Base-by-base conservation (phyloP, 1,284 basidiomycete species). In the Cutaneotrichosporon sp. region DNA sequence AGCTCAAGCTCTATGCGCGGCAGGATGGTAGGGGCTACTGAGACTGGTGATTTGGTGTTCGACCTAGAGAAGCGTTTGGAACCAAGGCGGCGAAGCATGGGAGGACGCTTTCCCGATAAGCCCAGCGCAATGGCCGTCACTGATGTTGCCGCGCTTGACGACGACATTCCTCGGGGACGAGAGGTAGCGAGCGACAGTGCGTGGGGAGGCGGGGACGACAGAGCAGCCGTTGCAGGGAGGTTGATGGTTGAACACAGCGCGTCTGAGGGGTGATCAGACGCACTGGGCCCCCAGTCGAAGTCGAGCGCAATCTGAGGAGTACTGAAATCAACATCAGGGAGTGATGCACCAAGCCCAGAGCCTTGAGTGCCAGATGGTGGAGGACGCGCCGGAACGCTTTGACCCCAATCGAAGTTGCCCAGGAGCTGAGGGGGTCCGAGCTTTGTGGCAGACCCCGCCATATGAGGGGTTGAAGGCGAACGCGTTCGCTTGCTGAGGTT, bases 221-320 rank as follows among this genome's bases (percentile, higher is more conserved):
- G n/a, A n/a, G n/a, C n/a, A n/a, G n/a, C n/a, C n/a, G n/a, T n/a
- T n/a, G 22, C 20, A 10, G 26, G 19, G 9, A 19, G 12, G 10
- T 32, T 12, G 19, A 20, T 17, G n/a, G 17, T 12, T 19, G 27
- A 11, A 29, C 42, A 44, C 17, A 44, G 42, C 3, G 42, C 42
- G 29, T 44, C 29, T 16, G 27, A 32, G 10, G 42, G 42, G 10
- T 29, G 29, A 20, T 44, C 27, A 6, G 42, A 44, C 16, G 42
- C 42, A 26, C 42, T 44, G 6, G 27, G 27, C 12, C 42, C 42
- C 42, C 42, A 44, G 42, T 44, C 42, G 27, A 44, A 44, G 27
- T 44, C 29, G 29, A 44, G 42, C 17, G 42, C 29, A 19, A 44
- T 44, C 42, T 44, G 42, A 12, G 42, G 42, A 5, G 41, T 25